A percentile compares a stretch with the other conserved stretches of the same genome.
Evolutionary conservation across 106 monocot species (phyloP).

Genomic region (Dendrobium catenatum): DNA sequence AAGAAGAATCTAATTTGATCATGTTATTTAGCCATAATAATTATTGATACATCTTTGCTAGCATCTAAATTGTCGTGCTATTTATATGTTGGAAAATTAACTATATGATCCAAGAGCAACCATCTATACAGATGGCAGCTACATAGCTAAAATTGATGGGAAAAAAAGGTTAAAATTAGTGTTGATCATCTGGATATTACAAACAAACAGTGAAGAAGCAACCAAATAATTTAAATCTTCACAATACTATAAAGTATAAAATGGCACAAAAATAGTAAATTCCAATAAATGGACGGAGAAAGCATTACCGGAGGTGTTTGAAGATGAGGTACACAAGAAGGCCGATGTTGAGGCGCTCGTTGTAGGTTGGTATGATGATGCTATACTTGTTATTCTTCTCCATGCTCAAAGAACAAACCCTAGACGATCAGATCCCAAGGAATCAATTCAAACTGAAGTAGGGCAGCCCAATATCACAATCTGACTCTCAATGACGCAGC

Average conservation of each 20-base stretch:
- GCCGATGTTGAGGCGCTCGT: conserved; percentile 93
- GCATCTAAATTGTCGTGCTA: too few relatives aligned
- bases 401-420: not conserved
- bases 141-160: too few relatives aligned
- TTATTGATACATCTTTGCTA: too few relatives aligned
- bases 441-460: not conserved
- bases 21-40: too few relatives aligned
- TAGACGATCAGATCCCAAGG: not conserved
- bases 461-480: too few relatives aligned
- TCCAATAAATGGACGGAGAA: not conserved
- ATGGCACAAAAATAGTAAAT: not conserved
- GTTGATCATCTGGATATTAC: too few relatives aligned
- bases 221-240: not conserved
- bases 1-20: too few relatives aligned
- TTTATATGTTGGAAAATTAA: too few relatives aligned
- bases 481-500: too few relatives aligned
- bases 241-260: not conserved
- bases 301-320: conserved; percentile 77
- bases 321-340: conserved; percentile 85
- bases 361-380: conserved; percentile 95
- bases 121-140: too few relatives aligned
- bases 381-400: conserved; percentile 59
- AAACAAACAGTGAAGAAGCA: not conserved
- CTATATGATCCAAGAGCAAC: too few relatives aligned
- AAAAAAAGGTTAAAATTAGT: too few relatives aligned